Evolutionary conservation across 805 yeast species (phyloP).

Genomic region (Gaillardinia entomophila): DNA sequence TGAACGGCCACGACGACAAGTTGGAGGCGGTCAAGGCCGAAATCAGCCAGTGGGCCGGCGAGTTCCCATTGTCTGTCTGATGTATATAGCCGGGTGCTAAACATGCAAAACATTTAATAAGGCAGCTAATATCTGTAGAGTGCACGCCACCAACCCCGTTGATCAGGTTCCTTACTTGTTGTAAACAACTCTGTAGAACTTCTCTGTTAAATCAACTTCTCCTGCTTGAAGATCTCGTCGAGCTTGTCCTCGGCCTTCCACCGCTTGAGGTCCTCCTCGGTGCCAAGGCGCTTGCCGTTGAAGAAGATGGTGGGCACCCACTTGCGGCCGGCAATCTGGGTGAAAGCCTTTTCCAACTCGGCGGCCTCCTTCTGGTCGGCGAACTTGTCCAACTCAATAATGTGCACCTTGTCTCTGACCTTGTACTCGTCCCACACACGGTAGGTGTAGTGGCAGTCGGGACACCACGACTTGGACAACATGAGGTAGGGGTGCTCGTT

Average conservation of each 20-base stretch:
- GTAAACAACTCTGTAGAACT: too few species aligned
- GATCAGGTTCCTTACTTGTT: too few species aligned
- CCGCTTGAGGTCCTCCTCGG: constrained; percentile 43
- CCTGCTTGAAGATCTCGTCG: constrained; percentile 25
- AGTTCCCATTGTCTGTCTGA: constrained; percentile 54
- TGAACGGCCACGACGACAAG: constrained; percentile 61
- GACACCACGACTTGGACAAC: constrained; percentile 73
- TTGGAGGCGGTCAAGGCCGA: constrained; percentile 66
- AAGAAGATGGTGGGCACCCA: constrained; percentile 70
- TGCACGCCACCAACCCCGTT: too few species aligned
- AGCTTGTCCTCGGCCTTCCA: constrained; percentile 30
- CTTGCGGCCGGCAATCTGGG: constrained; percentile 50
- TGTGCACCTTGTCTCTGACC: constrained; percentile 42
- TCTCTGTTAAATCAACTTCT: constrained; percentile 9
- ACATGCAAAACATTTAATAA: too few species aligned
- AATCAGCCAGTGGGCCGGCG: constrained; percentile 87
- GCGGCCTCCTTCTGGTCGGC: constrained; percentile 43
- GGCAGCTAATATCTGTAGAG: too few species aligned
- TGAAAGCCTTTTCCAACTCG: constrained; percentile 50
- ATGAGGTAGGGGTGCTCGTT: constrained; percentile 43
- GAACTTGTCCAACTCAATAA: constrained; percentile 59
- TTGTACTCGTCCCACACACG: constrained; percentile 48
- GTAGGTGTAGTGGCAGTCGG: constrained; percentile 65
- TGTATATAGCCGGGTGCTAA: not conserved
- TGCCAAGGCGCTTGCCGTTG: constrained; percentile 54